A percentile compares a stretch with the other conserved stretches of the same genome.
Evolutionary conservation across 2,329 filamentous ascomycete genomes (phyloP).

Genomic region (Aphanocladium album): DNA sequence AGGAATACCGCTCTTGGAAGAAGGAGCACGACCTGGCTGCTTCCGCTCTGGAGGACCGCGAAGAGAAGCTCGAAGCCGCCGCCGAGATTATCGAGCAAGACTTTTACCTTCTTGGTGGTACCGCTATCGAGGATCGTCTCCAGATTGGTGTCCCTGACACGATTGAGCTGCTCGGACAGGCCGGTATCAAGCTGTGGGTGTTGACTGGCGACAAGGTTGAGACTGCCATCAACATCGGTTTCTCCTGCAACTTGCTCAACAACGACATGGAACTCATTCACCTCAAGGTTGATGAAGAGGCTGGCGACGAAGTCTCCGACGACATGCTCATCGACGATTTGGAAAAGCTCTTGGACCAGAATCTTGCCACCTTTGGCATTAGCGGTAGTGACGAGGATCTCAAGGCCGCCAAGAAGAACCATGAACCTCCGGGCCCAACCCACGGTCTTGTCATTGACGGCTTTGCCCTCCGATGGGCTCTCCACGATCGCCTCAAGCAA

Average conservation of each 20-base stretch:
- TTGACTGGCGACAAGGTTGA: constrained; percentile 98
- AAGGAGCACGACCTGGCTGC: constrained; percentile 83
- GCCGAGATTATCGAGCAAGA: constrained; percentile 89
- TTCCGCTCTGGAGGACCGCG: constrained; percentile 75
- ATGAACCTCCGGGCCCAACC: constrained; percentile 79
- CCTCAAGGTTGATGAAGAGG: constrained; percentile 76
- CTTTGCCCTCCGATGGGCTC: constrained; percentile 82
- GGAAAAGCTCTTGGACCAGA: constrained; percentile 67
- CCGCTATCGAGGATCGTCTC: constrained; percentile 92
- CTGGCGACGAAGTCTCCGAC: constrained; percentile 42
- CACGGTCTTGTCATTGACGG: constrained; percentile 95
- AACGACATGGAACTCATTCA: constrained; percentile 98
- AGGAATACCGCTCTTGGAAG: constrained; percentile 81
- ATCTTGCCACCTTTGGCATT: constrained; percentile 68
- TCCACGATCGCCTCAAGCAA: constrained; percentile 77
- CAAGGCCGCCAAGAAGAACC: constrained; percentile 69
- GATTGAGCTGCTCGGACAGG: constrained; percentile 82
- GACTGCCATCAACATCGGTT: constrained; percentile 99
- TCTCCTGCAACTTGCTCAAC: constrained; percentile 94
- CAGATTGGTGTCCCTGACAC: constrained; percentile 97
- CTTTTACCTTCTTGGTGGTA: constrained; percentile 81
- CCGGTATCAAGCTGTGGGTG: constrained; percentile 98
- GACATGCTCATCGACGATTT: constrained; percentile 52
- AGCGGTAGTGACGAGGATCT: constrained; percentile 85
- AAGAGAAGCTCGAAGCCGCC: constrained; percentile 87